Percentiles rank a stretch among this genome's conserved stretches.
These are phyloP conservation scores for Jasminum sambac DNA, from an alignment of 257 asterid genomes.

Conservation along the genomic window DNA sequence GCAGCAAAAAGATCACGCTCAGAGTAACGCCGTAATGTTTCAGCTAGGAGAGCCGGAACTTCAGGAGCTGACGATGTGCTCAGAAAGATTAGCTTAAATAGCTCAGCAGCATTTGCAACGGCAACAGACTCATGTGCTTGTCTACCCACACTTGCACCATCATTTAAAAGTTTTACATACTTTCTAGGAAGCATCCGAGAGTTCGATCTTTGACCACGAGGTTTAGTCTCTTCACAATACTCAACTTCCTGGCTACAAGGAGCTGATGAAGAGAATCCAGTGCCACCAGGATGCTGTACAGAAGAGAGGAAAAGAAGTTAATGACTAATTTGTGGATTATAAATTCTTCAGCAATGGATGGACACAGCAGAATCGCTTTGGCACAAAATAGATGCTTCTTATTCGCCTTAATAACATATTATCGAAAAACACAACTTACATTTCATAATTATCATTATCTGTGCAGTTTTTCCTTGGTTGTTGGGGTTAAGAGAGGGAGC, in stretches of 20 bases:
- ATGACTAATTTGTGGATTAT: background rate
- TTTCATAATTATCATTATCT: background rate
- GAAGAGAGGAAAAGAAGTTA: conserved; percentile 18
- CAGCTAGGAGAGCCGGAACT: conserved; percentile 71
- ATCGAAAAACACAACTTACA: conserved; percentile 6
- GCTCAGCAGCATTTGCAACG: conserved; percentile 90
- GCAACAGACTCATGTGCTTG: conserved; percentile 78
- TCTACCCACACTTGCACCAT: conserved; percentile 40
- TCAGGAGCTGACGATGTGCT: conserved; percentile 74
- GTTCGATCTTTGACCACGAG: conserved; percentile 51
- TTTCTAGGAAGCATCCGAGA: conserved; percentile 48
- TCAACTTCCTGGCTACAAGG: conserved; percentile 40
- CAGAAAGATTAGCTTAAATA: conserved; percentile 83
- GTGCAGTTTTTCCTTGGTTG: background rate
- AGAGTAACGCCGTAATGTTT: conserved; percentile 87
- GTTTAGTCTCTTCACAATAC: conserved; percentile 40
- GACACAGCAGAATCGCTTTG: conserved; percentile 15
- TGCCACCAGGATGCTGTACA: conserved; percentile 30
- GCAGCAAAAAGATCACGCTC: conserved; percentile 98
- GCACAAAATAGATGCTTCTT: conserved; percentile 9
- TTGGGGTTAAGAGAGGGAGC: conserved; percentile 10
- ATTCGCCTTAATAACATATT: conserved; percentile 9
- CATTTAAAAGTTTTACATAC: conserved; percentile 52
- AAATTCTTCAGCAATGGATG: conserved; percentile 21
- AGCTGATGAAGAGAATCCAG: conserved; percentile 29